Conservation (phyloP, 2,329 filamentous ascomycete genomes). For the Rachicladosporium sp. region DNA sequence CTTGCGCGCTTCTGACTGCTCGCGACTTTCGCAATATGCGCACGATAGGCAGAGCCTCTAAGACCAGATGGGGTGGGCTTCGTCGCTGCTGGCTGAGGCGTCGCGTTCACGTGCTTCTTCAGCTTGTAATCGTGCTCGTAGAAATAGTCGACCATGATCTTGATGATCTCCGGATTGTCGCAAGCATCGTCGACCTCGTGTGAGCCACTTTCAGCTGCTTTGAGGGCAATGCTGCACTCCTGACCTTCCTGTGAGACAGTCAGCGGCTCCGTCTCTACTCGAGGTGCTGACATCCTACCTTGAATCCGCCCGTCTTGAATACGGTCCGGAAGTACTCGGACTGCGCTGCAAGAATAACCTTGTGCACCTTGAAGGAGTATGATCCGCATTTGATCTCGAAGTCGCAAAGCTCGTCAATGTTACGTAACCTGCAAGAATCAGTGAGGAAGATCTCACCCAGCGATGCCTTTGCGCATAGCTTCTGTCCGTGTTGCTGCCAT, state of each 20-base stretch:
- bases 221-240: slow-evolving; percentile 8
- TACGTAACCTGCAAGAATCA: slow-evolving; percentile 3
- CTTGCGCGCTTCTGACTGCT: neutral
- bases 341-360: slow-evolving; percentile 28
- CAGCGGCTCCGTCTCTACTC: neutral
- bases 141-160: slow-evolving; percentile 18
- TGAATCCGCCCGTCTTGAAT: slow-evolving; percentile 8
- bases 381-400: slow-evolving; percentile 30
- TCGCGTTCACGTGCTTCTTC: neutral
- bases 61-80: too few relatives aligned
- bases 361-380: slow-evolving; percentile 30
- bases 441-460: too few relatives aligned
- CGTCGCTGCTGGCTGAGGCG: neutral
- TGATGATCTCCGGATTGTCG: slow-evolving; percentile 15
- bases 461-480: too few relatives aligned
- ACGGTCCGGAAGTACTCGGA: slow-evolving; percentile 24
- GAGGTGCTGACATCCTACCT: neutral
- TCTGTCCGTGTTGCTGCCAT: too few relatives aligned
- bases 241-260: slow-evolving; percentile 7
- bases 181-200: slow-evolving; percentile 6
- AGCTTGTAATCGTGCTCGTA: slow-evolving; percentile 17
- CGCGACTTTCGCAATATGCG: neutral
- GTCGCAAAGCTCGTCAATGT: slow-evolving; percentile 23
- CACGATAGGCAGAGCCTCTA: neutral
- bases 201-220: slow-evolving; percentile 6